Base-by-base conservation (phyloP, 2,329 filamentous ascomycete species). In the Capronia coronata region DNA sequence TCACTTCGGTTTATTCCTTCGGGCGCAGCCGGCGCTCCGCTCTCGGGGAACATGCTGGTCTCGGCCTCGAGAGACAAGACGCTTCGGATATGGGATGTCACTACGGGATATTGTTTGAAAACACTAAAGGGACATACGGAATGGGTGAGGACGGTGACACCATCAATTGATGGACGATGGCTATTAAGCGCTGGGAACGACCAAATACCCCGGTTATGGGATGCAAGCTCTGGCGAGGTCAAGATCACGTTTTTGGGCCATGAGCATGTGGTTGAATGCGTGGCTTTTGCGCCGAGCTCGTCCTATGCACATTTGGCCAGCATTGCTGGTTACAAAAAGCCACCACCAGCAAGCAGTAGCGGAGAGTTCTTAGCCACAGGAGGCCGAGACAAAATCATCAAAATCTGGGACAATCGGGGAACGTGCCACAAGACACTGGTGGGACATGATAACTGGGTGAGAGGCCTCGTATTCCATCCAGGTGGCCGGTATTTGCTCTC, bases 381-480 rank as follows among this genome's bases (percentile, higher is more conserved):
- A 8, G 86, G 85, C 7, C 76, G 91, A 65, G 91, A 96, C 68
- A 96, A 95, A 72, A 85, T 83, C 0, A 94, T 97, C 64, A 84
- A 83, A 61, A 71, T 97, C 5, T 96, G 90, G 88, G 87, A 95
- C 65, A 78, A 83, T 9, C 79, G 88, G 46, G 91, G 91, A 25
- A 88, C 84, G 9, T 80, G 87, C 56, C 82, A 96, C 64, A 91
- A 88, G 66, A 93, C 86, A 0, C 74, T 97, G 1, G 71, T 82
- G 1, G 91, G 91, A 1, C 91, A 96, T 65, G 90, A 96, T 66
- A 96, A 96, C 65, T 97, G 91, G 91, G 81, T 97, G 7, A 82
- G 88, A 25, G 85, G 79, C 0, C 69, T 96, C 4, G 82, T 88
- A 8, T 97, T 95, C 66, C 91, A 96, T 62, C 91, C 91, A 0